Evolutionary conservation across 208 protist genomes (phyloP), one percentile per base, ranked within the genome.

Genomic region (Leishmania turanica): DNA sequence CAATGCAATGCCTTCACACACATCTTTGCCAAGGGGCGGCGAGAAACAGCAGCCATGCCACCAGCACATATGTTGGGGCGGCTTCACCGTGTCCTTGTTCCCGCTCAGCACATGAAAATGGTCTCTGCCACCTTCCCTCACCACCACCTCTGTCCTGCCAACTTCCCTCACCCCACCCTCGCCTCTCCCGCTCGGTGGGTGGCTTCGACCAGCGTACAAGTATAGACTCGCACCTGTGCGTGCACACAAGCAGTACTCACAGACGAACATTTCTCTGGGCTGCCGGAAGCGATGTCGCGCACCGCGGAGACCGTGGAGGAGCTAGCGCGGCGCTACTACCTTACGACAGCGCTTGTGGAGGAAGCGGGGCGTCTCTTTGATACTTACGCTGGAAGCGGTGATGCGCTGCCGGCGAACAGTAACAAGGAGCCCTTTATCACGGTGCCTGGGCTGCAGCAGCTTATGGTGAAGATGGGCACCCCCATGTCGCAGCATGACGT

Each of bases 401-500:
- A 37, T 5, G 60, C 75, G 37, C 60, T 0, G 27, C 76, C 76
- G 17, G 34, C 40, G 17, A 53, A 45, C 49, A 51, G 62, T 40
- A 37, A 62, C 17, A 56, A 42, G n/a, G 79, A 88, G 31, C 69
- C 87, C n/a, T 49, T 45, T 47, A 84, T 89, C 4, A 85, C 84
- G 6, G 84, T 91, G 27, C 45, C 78, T 37, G 89, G 85, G 2
- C 75, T 96, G 31, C 89, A 92, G 75, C 79, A 81, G 74, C 86
- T 93, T 34, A 87, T 92, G 68, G 51, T 86, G 13, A 87, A 88
- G 49, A 51, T 93, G 34, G 90, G 87, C 17, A 78, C 86, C 0
- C 75, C 81, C 1, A 83, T 90, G 15, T 89, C 92, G 0, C 69
- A 84, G 31, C 84, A 92, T 11, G 92, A 93, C 64, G 87, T 96